Percentiles rank a stretch among this genome's conserved stretches.
These are phyloP conservation scores for Scolecobasidium constrictum DNA, from an alignment of 2,329 filamentous ascomycete genomes.

Conservation along the genomic window DNA sequence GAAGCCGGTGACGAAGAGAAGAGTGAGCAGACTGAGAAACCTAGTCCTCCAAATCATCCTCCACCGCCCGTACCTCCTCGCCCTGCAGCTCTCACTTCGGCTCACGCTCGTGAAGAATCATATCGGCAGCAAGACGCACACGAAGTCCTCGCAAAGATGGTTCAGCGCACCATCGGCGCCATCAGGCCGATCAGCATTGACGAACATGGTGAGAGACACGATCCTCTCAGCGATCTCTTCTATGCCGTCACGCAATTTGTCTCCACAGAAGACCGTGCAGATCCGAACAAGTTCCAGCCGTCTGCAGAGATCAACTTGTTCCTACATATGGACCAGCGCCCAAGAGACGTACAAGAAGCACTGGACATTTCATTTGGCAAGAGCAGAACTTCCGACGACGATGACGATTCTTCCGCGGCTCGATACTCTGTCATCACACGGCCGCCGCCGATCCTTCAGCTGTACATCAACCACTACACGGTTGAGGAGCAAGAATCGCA, in stretches of 20 bases:
- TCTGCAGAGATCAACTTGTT: conserved; percentile 43
- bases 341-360: conserved; percentile 67
- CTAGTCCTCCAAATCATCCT: conserved; percentile 33
- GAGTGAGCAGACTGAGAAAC: conserved; percentile 12
- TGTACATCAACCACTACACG: conserved; percentile 49
- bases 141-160: conserved; percentile 86
- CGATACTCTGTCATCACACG: conserved; percentile 32
- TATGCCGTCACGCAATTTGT: background rate
- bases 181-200: conserved; percentile 61
- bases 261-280: background rate
- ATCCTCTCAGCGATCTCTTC: conserved; percentile 60
- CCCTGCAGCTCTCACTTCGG: conserved; percentile 22
- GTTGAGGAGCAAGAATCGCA: conserved; percentile 25
- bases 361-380: conserved; percentile 79
- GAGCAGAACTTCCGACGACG: conserved; percentile 52
- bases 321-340: conserved; percentile 45
- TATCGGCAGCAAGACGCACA: conserved; percentile 84
- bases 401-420: background rate
- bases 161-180: conserved; percentile 82
- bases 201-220: conserved; percentile 63
- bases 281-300: background rate
- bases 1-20: background rate
- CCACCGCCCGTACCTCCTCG: conserved; percentile 49
- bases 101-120: conserved; percentile 41
- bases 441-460: conserved; percentile 77